These are phyloP conservation scores for Dictyophora rubrovolvata DNA, from an alignment of 768 basidiomycete species.

Conservation along the genomic window DNA sequence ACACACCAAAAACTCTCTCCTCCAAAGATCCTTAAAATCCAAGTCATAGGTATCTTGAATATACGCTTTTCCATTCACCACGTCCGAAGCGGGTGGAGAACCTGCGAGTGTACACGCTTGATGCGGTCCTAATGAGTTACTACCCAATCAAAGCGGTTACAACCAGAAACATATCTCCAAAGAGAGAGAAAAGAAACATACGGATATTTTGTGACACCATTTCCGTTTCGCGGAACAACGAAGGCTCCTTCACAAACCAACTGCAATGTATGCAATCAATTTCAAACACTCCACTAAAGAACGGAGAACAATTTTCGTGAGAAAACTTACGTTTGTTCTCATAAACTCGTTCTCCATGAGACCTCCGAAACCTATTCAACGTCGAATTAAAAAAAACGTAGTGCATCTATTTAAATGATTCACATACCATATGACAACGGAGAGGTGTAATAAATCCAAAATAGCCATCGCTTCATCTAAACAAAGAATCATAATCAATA, in stretches of 20 bases:
- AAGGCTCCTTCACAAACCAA: conserved; percentile 56
- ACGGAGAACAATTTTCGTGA: no score
- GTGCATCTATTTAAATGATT: background rate
- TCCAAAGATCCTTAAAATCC: conserved; percentile 46
- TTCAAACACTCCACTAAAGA: no score
- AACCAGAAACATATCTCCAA: conserved; percentile 18
- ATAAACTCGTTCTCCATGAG: conserved; percentile 83
- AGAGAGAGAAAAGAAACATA: conserved; percentile 26
- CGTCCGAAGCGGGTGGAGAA: background rate
- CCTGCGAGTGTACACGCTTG: conserved; percentile 7
- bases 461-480: conserved; percentile 72
- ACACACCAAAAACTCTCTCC: conserved; percentile 47
- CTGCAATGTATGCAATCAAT: no score
- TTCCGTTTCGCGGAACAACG: conserved; percentile 55
- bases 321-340: conserved; percentile 43
- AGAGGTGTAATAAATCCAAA: conserved; percentile 82
- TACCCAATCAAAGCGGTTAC: conserved; percentile 20
- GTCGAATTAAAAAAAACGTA: background rate
- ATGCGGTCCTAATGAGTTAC: conserved; percentile 35
- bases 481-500: conserved; percentile 34
- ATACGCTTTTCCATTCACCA: conserved; percentile 31
- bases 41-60: conserved; percentile 45
- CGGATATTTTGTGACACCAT: conserved; percentile 51
- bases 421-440: conserved; percentile 58
- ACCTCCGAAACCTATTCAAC: conserved; percentile 52